phyloP scores from a whole-genome alignment of 805 yeast genomes.

The Schizosaccharomyces octosporus region DNA sequence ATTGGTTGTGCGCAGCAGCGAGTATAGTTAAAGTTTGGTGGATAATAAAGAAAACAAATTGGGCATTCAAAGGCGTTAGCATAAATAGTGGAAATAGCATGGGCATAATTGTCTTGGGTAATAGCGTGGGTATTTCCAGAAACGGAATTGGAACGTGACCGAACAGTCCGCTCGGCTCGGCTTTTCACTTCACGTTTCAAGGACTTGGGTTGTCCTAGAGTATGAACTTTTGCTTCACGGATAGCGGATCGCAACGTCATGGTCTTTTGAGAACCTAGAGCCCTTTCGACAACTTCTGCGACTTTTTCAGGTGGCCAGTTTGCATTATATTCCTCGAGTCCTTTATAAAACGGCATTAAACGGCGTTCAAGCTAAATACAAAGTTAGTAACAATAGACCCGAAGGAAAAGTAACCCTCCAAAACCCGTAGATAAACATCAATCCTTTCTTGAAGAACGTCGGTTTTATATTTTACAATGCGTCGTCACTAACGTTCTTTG shows the following conservation, averaged over 20 bases:
- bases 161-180: background rate
- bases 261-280: background rate
- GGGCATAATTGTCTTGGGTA: background rate
- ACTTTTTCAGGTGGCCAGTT: conserved; percentile 51
- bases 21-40: conserved; percentile 49
- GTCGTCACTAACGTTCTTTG: no score
- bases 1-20: conserved; percentile 84
- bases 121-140: conserved; percentile 1
- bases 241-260: background rate
- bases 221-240: background rate
- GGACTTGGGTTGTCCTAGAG: background rate
- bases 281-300: conserved; percentile 16
- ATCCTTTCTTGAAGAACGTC: background rate
- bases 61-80: conserved; percentile 65
- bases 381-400: background rate
- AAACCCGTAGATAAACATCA: no score
- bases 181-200: background rate
- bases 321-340: conserved; percentile 55
- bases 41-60: conserved; percentile 73
- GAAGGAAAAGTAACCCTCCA: background rate
- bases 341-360: conserved; percentile 76
- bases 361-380: conserved; percentile 25
- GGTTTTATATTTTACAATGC: no score
- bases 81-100: conserved; percentile 5
- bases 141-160: conserved; percentile 5